Evolutionary conservation across 495 filamentous ascomycete genomes (phyloP).

Genomic region (Podospora comata): DNA sequence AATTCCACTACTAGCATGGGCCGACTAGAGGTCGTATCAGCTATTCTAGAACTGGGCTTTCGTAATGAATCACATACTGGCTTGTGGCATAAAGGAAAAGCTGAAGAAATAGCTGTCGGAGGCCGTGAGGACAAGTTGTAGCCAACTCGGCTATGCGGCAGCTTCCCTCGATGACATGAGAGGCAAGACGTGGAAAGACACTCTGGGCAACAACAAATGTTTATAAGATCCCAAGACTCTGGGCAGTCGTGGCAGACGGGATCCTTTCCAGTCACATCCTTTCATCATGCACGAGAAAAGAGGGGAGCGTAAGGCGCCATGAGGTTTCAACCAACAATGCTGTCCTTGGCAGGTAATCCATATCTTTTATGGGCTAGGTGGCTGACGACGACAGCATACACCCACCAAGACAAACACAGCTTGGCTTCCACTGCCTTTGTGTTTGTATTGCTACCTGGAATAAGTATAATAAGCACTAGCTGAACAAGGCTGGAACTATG

Average conservation of each 20-base stretch:
- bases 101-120: neutral
- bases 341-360: neutral
- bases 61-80: neutral
- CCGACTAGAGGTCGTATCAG: neutral
- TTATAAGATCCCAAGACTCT: neutral
- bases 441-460: neutral
- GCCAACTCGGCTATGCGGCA: neutral
- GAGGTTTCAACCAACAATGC: constrained; percentile 1
- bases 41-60: neutral
- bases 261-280: neutral
- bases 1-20: neutral
- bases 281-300: neutral
- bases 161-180: neutral
- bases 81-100: neutral
- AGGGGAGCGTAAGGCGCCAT: constrained; percentile 5
- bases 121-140: neutral
- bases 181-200: neutral
- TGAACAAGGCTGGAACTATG: neutral
- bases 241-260: neutral
- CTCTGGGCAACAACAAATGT: neutral
- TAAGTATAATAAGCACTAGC: neutral
- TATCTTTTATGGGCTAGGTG: neutral
- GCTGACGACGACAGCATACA: constrained; percentile 2
- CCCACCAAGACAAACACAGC: neutral
- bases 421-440: neutral